A percentile compares a stretch with the other conserved stretches of the same genome.
Conservation (phyloP, 495 filamentous ascomycete species). For the Aspergillus coremiiformis region DNA sequence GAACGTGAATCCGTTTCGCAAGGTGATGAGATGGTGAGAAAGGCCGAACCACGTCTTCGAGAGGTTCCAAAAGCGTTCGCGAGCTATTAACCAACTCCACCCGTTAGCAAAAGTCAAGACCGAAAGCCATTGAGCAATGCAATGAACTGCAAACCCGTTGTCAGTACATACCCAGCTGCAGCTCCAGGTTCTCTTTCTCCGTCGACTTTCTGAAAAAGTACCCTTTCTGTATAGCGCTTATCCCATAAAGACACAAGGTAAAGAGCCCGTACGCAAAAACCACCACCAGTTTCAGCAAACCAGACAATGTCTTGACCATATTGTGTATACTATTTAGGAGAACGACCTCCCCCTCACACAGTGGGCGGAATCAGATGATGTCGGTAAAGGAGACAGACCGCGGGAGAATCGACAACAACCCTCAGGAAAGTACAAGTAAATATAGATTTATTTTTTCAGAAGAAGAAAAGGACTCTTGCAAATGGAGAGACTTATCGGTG, state of each 20-base stretch:
- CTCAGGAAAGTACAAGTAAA: no score
- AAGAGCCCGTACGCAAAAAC: slow-evolving; percentile 33
- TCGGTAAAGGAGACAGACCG: not conserved
- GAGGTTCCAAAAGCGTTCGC: slow-evolving; percentile 41
- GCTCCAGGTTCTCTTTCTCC: slow-evolving; percentile 31
- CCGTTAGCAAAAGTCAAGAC: not conserved
- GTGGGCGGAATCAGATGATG: not conserved
- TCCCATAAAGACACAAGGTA: slow-evolving; percentile 22
- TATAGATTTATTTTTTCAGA: no score
- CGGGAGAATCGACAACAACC: not conserved
- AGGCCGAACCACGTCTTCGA: slow-evolving; percentile 32
- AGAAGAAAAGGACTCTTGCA: not conserved
- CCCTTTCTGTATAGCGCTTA: slow-evolving; percentile 18
- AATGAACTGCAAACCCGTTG: no score
- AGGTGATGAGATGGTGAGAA: slow-evolving; percentile 39
- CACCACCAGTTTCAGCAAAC: slow-evolving; percentile 11
- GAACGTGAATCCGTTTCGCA: slow-evolving; percentile 43
- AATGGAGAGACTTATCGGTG: not conserved
- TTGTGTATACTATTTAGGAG: not conserved
- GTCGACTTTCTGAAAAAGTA: slow-evolving; percentile 29
- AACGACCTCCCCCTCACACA: not conserved
- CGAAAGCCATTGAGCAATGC: not conserved
- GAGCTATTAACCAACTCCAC: slow-evolving; percentile 21
- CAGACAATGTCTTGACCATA: slow-evolving; percentile 21
- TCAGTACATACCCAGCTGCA: slow-evolving; percentile 30